Conservation (phyloP, 768 basidiomycete species). For the Collybia nuda region DNA sequence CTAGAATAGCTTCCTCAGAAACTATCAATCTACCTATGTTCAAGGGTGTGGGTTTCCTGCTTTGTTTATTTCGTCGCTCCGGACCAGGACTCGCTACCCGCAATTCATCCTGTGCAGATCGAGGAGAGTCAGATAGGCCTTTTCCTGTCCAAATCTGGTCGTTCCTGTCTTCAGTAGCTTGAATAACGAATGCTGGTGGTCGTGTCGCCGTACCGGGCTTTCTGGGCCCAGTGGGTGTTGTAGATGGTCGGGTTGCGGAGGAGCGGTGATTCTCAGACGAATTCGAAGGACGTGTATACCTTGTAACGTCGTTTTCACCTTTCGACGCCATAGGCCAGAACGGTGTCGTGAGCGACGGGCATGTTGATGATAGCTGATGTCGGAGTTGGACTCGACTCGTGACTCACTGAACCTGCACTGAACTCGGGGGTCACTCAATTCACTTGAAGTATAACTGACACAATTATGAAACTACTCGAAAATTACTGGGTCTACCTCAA, state of each 20-base stretch:
- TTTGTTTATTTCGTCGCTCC: conserved; percentile 7
- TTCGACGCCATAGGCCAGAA: too few species aligned
- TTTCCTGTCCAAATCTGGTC: conserved; percentile 11
- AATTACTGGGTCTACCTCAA: too few species aligned
- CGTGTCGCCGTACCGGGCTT: not conserved
- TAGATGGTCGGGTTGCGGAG: too few species aligned
- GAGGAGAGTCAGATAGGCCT: conserved; percentile 7
- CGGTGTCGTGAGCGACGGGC: too few species aligned
- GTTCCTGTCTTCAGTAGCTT: not conserved
- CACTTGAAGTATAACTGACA: too few species aligned
- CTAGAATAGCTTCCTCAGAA: conserved; percentile 48
- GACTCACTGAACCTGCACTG: too few species aligned
- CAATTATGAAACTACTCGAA: too few species aligned
- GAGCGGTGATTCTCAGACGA: not conserved
- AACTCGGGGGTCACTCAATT: too few species aligned
- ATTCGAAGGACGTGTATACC: too few species aligned
- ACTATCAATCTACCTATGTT: conserved; percentile 10
- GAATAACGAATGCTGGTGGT: not conserved
- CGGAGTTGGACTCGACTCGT: not conserved
- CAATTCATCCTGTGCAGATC: not conserved
- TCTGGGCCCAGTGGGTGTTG: not conserved
- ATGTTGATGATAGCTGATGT: not conserved
- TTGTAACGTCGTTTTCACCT: too few species aligned
- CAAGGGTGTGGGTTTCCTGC: conserved; percentile 8
- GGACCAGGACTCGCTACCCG: conserved; percentile 5